phyloP scores from a whole-genome alignment of 2,329 filamentous ascomycete genomes.

The Leptographium flavum region DNA sequence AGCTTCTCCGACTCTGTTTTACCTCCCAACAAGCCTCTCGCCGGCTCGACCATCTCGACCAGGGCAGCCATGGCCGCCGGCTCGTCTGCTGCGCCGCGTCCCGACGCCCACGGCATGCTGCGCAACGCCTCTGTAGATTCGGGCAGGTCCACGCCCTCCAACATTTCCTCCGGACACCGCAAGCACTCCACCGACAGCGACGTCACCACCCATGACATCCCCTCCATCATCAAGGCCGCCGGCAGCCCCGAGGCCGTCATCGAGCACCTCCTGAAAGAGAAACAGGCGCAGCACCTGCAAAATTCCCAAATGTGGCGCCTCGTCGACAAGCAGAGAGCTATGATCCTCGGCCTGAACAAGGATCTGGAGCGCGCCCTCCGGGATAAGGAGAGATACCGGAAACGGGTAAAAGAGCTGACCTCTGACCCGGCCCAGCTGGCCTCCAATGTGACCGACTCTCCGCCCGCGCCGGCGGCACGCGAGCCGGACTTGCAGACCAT shows the following conservation, averaged over 20 bases:
- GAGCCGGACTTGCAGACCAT: no score
- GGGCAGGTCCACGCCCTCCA: slow-evolving; percentile 66
- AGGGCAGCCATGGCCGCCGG: slow-evolving; percentile 34
- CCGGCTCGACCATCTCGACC: slow-evolving; percentile 23
- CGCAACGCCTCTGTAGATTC: slow-evolving; percentile 88
- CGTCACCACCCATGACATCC: slow-evolving; percentile 59
- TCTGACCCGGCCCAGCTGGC: slow-evolving; percentile 10
- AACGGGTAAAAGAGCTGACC: slow-evolving; percentile 69
- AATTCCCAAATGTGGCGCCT: slow-evolving; percentile 89
- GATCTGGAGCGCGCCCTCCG: slow-evolving; percentile 83
- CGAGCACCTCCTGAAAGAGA: slow-evolving; percentile 78
- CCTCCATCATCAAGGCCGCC: slow-evolving; percentile 64
- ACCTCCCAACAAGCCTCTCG: slow-evolving; percentile 27
- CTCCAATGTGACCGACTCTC: not conserved
- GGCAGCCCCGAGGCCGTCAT: slow-evolving; percentile 85
- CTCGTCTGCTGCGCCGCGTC: slow-evolving; percentile 25
- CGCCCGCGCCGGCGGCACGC: no score
- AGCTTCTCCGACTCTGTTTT: slow-evolving; percentile 28
- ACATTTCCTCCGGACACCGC: slow-evolving; percentile 39
- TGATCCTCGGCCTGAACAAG: slow-evolving; percentile 89
- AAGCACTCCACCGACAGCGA: slow-evolving; percentile 39
- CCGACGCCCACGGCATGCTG: slow-evolving; percentile 29
- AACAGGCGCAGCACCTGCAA: slow-evolving; percentile 74
- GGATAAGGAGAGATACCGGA: slow-evolving; percentile 88
- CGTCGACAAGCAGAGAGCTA: slow-evolving; percentile 88